Base-by-base conservation (phyloP, 2,329 filamentous ascomycete species). In the Magnaporthiopsis incrustans region DNA sequence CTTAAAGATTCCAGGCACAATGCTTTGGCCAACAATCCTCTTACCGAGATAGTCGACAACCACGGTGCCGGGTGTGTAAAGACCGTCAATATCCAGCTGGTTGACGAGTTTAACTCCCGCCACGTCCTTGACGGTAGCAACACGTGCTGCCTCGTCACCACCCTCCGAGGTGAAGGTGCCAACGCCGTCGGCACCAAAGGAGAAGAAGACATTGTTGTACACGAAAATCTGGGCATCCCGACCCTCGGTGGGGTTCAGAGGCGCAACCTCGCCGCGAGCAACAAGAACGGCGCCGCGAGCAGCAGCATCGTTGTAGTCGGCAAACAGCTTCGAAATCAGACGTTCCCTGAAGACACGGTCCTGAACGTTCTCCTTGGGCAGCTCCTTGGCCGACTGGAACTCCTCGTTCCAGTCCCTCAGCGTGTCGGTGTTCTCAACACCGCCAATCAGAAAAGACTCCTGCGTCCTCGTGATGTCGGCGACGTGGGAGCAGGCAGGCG, bases 141-240 rank as follows among this genome's bases (percentile, higher is more conserved):
- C 92, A 65, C 94, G 87, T 18, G 95, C 95, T 68, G 95, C 95
- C 78, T 99, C 95, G 69, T 99, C 94, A 26, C 95, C 95, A 69
- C 95, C 95, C 78, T 99, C 95, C 3, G 90, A 93, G 14, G 92
- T 93, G 76, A 99, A 99, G 22, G 95, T 99, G 58, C 95, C 94
- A 59, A 98, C 95, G 63, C 95, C 96, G 75, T 99, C 95, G 59
- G 95, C 94, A 67, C 95, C 95, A 70, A 97, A 98, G 0, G 95
- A 98, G 81, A 97, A 99, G 81, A 99, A 99, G 69, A 99, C 92
- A 77, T 99, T 99, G 82, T 98, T 98, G 81, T 98, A 97, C 30
- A 99, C 94, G 72, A 97, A 99, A 68, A 99, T 99, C 75, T 99
- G 95, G 4, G 95, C 95, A 75, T 99, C 94, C 69, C 84, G 86